phyloP scores from a whole-genome alignment of 768 basidiomycete species.

The Suillus variegatus region DNA sequence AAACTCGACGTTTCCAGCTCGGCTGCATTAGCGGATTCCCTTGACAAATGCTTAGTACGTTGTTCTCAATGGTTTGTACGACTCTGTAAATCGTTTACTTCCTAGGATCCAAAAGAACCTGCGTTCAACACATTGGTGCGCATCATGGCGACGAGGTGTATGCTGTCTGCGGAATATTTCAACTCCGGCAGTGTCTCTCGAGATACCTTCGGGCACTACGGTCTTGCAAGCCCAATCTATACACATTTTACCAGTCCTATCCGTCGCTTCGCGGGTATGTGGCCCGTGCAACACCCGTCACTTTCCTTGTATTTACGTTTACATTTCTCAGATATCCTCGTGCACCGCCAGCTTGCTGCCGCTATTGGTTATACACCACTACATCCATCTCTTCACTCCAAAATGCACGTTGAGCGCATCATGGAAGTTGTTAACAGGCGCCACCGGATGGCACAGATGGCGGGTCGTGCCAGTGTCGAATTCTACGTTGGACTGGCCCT shows the following conservation, averaged over 20 bases:
- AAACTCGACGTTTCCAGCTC: slow-evolving; percentile 89
- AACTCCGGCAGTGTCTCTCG: too few species aligned
- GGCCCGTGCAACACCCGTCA: background rate
- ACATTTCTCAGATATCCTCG: slow-evolving; percentile 72
- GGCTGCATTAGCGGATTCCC: slow-evolving; percentile 81
- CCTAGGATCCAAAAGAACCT: slow-evolving; percentile 77
- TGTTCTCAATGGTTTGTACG: slow-evolving; percentile 2
- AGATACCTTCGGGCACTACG: slow-evolving; percentile 49
- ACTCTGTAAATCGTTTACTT: slow-evolving; percentile 5
- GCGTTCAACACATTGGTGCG: slow-evolving; percentile 97
- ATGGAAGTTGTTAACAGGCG: slow-evolving; percentile 86
- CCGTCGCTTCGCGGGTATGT: slow-evolving; percentile 86
- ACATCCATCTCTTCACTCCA: slow-evolving; percentile 87
- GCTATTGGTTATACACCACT: slow-evolving; percentile 84
- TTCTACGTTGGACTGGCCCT: slow-evolving; percentile 96
- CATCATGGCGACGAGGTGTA: slow-evolving; percentile 98
- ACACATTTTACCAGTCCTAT: slow-evolving; percentile 99
- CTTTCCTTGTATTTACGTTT: background rate
- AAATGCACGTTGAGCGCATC: slow-evolving; percentile 82
- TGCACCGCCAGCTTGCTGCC: slow-evolving; percentile 89
- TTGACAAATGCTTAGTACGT: slow-evolving; percentile 85
- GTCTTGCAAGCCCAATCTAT: slow-evolving; percentile 95
- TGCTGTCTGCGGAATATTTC: slow-evolving; percentile 92
- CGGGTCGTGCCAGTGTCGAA: slow-evolving; percentile 93
- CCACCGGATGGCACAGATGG: slow-evolving; percentile 98